Base-by-base conservation (phyloP, 352 stramenopile species). In the Globisporangium sylvaticum region DNA sequence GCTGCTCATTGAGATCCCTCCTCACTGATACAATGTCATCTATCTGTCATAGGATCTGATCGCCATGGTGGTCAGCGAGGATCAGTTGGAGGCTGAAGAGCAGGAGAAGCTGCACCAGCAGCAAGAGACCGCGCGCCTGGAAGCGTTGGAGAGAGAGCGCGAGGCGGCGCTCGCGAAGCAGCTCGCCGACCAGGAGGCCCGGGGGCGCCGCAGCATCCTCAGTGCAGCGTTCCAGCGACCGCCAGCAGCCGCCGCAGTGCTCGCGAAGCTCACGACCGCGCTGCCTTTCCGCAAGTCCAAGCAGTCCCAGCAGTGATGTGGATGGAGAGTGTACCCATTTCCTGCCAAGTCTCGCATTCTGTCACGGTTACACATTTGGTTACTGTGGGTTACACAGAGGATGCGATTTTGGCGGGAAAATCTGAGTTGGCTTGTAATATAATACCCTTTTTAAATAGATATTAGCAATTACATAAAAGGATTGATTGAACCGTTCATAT, bases 1-100 rank as follows among this genome's bases (percentile, higher is more conserved):
- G 58, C 12, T 60, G 24, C 4, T 22, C 39, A 58, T 22, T 44
- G 12, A 44, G 37, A 44, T 12, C 15, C 37, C 14, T 44, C 37
- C 37, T 6, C 5, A 42, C 27, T 58, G 18, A 39, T 0, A 8
- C 34, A 20, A 8, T 1, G 4, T 5, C 27, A 48, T 18, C 1
- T 27, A 12, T 29, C 53, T n/a, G 20, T 8, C 7, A 20, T 42
- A 91, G 77, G 82, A 91, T 32, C 73, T 91, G 14, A 74, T 91
- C 14, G 52, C 63, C 4, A 70, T 88, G 9, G 76, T 75, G 0
- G 61, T 92, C 25, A 78, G 81, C 18, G 75, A 84, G n/a, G 62
- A 62, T 3, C 75, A 71, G 8, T 32, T 88, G n/a, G 72, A 84
- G 50, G 71, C 70, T 0, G 78, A 88, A 22, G 76, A 79, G 44